Percentiles rank a stretch among this genome's conserved stretches.
These are phyloP conservation scores for Claviceps sp. DNA, from an alignment of 2,329 filamentous ascomycete species.

Conservation along the genomic window DNA sequence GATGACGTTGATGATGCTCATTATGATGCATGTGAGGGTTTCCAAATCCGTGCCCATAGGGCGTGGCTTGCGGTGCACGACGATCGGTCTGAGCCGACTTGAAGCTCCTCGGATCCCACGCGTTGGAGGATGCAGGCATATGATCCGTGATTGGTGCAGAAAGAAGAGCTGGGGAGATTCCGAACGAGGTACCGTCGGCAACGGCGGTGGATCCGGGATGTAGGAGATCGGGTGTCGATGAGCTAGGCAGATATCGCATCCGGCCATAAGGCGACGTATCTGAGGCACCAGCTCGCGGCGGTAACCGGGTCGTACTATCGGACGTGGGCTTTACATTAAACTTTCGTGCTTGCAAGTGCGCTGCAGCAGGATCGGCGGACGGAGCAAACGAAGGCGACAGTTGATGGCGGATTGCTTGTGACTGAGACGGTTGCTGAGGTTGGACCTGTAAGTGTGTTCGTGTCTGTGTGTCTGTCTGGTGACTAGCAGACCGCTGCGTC, in stretches of 20 bases:
- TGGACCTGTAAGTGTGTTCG: too few relatives aligned
- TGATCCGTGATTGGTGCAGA: constrained; percentile 33
- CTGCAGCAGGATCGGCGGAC: constrained; percentile 2
- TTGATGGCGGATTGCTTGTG: constrained; percentile 20
- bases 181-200: constrained; percentile 17
- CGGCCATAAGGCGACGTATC: constrained; percentile 35
- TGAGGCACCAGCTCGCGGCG: constrained; percentile 26
- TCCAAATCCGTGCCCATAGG: constrained; percentile 4
- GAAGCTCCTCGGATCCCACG: constrained; percentile 24
- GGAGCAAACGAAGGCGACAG: constrained; percentile 47
- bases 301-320: constrained; percentile 27
- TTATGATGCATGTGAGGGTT: constrained; percentile 20
- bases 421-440: too few relatives aligned
- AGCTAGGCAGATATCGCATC: constrained; percentile 24
- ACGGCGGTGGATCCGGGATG: constrained; percentile 29
- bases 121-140: constrained; percentile 27
- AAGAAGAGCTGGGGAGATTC: constrained; percentile 33
- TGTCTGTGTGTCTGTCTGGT: constrained; percentile 15
- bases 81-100: constrained; percentile 1
- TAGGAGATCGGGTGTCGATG: constrained; percentile 24
- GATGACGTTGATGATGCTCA: constrained; percentile 14
- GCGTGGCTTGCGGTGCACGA: constrained; percentile 3
- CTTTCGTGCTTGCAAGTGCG: constrained; percentile 18
- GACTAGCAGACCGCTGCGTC: constrained; percentile 27
- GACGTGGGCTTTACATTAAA: constrained; percentile 33